phyloP scores from a whole-genome alignment of 768 basidiomycete genomes.

The Hygrophoropsis aurantiaca region DNA sequence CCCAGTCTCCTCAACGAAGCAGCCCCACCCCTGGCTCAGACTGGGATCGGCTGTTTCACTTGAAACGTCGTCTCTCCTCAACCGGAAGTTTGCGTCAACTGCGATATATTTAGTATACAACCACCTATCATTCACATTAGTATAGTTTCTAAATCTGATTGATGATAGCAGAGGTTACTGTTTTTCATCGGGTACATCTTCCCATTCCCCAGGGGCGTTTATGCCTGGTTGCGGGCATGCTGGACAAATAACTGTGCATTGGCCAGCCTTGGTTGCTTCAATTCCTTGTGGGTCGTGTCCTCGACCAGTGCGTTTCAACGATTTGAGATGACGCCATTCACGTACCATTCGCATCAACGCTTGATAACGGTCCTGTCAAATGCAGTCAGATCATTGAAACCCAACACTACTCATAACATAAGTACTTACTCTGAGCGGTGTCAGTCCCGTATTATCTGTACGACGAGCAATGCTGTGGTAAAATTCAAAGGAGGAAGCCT shows the following conservation, averaged over 20 bases:
- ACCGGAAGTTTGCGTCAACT: constrained; percentile 32
- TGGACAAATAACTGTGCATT: constrained; percentile 15
- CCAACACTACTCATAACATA: neutral
- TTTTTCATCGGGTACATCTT: neutral
- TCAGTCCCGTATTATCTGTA: constrained; percentile 14
- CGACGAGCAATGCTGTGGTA: constrained; percentile 13
- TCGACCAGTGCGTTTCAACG: constrained; percentile 7
- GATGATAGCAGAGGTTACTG: too few relatives aligned
- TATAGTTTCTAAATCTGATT: too few relatives aligned
- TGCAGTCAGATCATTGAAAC: neutral
- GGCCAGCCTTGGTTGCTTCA: constrained; percentile 4
- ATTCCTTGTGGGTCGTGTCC: constrained; percentile 16
- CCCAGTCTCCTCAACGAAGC: constrained; percentile 20
- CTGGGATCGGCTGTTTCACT: constrained; percentile 24
- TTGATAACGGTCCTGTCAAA: constrained; percentile 9
- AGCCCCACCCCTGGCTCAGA: constrained; percentile 25
- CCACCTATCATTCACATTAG: constrained; percentile 25
- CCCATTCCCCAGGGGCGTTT: constrained; percentile 10
- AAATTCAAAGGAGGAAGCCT: constrained; percentile 19
- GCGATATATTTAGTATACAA: constrained; percentile 21
- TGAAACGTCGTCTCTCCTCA: constrained; percentile 24
- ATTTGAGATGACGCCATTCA: constrained; percentile 9
- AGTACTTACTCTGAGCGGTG: neutral
- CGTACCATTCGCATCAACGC: constrained; percentile 11
- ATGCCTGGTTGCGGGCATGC: constrained; percentile 10